Conservation (phyloP, 106 monocot genomes). For the Apostasia shenzhenica region DNA sequence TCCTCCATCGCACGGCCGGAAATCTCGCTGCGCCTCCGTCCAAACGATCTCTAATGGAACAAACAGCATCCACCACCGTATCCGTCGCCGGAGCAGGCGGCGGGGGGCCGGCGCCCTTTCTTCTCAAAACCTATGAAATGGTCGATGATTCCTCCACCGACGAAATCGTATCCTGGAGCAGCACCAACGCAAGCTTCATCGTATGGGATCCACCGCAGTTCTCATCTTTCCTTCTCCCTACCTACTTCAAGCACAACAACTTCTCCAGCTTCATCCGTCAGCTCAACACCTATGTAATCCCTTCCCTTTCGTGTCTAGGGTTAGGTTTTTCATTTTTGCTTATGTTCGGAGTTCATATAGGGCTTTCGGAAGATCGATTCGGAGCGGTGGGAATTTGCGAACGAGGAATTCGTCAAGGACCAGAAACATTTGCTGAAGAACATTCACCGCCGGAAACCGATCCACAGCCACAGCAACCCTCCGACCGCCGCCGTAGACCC, state of each 20-base stretch:
- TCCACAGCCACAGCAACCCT: conserved; percentile 84
- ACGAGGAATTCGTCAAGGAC: conserved; percentile 66
- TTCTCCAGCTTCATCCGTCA: conserved; percentile 99
- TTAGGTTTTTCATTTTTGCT: background rate
- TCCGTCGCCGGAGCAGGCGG: conserved; percentile 20
- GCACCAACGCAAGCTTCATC: conserved; percentile 56
- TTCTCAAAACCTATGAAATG: conserved; percentile 94
- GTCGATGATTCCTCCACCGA: conserved; percentile 76
- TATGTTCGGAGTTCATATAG: conserved; percentile 19
- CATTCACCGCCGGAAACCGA: conserved; percentile 85
- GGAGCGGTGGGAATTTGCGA: conserved; percentile 88
- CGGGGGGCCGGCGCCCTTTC: conserved; percentile 82
- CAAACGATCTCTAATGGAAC: conserved; percentile 6
- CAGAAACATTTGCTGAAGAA: conserved; percentile 81
- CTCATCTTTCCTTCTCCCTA: conserved; percentile 67
- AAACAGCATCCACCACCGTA: too few relatives aligned
- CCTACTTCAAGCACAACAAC: conserved; percentile 98
- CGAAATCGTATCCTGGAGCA: conserved; percentile 82
- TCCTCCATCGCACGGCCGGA: too few relatives aligned
- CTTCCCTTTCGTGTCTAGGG: background rate
- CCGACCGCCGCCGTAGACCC: conserved; percentile 23
- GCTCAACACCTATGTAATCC: conserved; percentile 87
- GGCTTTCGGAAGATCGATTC: conserved; percentile 91
- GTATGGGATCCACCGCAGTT: conserved; percentile 94
- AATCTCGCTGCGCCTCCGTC: too few relatives aligned